Evolutionary conservation across 164 flowering plant genomes (phyloP), one percentile per base, ranked within the genome.

Genomic region (Vitis amurensis): DNA sequence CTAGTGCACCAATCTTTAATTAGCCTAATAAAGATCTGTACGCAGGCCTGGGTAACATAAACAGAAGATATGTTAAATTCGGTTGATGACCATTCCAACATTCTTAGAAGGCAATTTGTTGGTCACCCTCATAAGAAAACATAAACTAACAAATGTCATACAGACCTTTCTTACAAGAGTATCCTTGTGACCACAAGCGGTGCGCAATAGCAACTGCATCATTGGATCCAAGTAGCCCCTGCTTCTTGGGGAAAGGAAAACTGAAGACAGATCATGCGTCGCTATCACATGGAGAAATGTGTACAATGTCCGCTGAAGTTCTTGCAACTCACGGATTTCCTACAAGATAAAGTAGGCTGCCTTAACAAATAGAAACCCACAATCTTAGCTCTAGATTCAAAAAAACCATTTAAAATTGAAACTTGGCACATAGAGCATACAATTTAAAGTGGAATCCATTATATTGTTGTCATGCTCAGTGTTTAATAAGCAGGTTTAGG

Each of bases 251-350:
- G 92, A 79, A 68, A 93, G 92, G 72, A 96, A 87, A 37, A 90
- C 88, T 8, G 90, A 86, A 55, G 97, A 91, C 16, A 96, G 88
- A 77, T 86, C 87, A 74, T 93, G 97, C 53, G 91, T 92, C 30
- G 93, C 71, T 67, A 92, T 85, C 68, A 86, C 95, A 78, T 93
- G 92, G 71, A 96, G 91, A 77, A 96, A 96, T 49, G 93, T 90
- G 75, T 83, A 93, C 57, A 93, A 72, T 64, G 86, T 85, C 61
- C 73, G 83, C 76, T 93, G 99, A 78, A 96, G 97, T 68, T 96
- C 98, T 81, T 82, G 94, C 71, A 89, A 70, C 72, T 96, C 99
- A 58, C 98, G 97, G 50, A 88, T 79, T 89, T 96, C 99, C 99
- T 96, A 68, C 75, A 74, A 70, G 59, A 61, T 11, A 60, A 77